Conservation (phyloP, 345 rosid species). For the Arabidopsis arenosa region DNA sequence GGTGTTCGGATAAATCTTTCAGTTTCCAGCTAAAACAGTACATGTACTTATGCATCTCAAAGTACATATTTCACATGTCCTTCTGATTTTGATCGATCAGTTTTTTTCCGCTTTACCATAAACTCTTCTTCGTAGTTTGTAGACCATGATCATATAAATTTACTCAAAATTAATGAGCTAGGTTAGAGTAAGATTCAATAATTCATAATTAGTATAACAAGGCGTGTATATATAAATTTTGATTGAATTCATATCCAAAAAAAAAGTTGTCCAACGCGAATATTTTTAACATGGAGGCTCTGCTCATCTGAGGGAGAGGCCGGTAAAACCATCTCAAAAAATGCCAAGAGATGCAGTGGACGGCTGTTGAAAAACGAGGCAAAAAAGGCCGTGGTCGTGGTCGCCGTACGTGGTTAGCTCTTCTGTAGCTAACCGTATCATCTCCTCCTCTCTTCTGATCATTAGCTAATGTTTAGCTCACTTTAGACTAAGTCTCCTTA, state of each 20-base stretch:
- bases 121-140: conserved; percentile 2
- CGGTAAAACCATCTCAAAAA: too few relatives aligned
- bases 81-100: conserved; percentile 1
- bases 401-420: too few relatives aligned
- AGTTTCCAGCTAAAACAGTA: conserved; percentile 1
- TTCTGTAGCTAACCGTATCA: too few relatives aligned
- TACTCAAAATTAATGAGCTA: not conserved
- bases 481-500: too few relatives aligned
- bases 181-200: conserved; percentile 1
- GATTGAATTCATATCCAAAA: not conserved
- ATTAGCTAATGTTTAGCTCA: too few relatives aligned
- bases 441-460: too few relatives aligned
- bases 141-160: not conserved
- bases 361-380: too few relatives aligned
- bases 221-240: not conserved
- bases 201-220: not conserved
- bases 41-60: conserved; percentile 15
- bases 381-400: too few relatives aligned
- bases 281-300: not conserved
- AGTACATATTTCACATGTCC: conserved; percentile 7
- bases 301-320: too few relatives aligned
- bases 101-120: not conserved
- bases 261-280: not conserved
- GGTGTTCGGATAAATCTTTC: too few relatives aligned
- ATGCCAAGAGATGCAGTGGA: too few relatives aligned